Percentiles rank a stretch among this genome's conserved stretches.
These are phyloP conservation scores for Pseudocercospora musae DNA, from an alignment of 2,329 filamentous ascomycete genomes.

Conservation along the genomic window DNA sequence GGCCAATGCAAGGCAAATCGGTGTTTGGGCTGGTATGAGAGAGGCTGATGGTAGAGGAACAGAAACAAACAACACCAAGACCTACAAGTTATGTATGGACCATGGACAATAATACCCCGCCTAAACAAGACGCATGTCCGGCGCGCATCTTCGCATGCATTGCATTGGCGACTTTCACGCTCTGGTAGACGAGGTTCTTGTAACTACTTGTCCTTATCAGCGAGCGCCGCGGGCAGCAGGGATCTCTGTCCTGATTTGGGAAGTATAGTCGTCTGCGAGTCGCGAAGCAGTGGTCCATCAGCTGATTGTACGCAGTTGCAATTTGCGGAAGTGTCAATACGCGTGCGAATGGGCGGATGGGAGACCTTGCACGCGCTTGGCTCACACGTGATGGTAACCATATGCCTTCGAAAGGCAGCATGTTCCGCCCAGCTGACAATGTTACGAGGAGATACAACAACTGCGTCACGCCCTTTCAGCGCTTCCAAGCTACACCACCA, in stretches of 20 bases:
- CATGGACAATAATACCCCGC: constrained; percentile 5
- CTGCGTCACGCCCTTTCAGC: background rate
- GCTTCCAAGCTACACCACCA: constrained; percentile 2
- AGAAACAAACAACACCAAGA: background rate
- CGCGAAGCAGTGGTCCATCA: background rate
- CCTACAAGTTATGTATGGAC: constrained; percentile 3
- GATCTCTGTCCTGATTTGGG: background rate
- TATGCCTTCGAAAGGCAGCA: background rate
- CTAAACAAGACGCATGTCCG: background rate
- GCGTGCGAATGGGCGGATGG: background rate
- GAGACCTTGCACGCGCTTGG: background rate
- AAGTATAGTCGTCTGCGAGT: background rate
- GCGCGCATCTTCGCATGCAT: background rate
- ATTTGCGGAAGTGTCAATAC: background rate
- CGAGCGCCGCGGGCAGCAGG: background rate
- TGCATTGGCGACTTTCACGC: background rate
- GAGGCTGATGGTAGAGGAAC: background rate
- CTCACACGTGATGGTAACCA: background rate
- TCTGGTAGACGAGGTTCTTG: background rate
- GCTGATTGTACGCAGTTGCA: background rate
- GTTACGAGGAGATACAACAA: background rate
- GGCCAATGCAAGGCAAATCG: background rate
- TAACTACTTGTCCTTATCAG: background rate
- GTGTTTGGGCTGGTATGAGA: background rate
- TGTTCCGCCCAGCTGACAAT: background rate